Base-by-base conservation (phyloP, 805 yeast species). In the Wickerhamiella kazuoi region DNA sequence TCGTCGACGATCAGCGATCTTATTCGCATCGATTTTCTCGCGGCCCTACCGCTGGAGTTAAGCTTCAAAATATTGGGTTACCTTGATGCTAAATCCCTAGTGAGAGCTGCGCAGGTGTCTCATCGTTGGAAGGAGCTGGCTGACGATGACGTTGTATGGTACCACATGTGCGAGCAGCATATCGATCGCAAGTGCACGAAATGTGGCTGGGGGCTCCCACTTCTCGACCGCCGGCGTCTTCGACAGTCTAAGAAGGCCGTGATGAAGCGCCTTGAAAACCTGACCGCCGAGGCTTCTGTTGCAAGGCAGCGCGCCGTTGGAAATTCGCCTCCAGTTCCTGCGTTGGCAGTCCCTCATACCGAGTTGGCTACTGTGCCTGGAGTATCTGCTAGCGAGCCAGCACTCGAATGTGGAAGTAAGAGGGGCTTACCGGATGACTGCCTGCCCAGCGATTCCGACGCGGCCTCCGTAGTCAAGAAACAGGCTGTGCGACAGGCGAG, bases 171-270 rank as follows among this genome's bases (percentile, higher is more conserved):
- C 55, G 94, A 84, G 55, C 98, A 90, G 60, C 98, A 90, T 58
- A 90, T 90, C 40, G 98, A 90, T 60, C 69, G 93, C 44, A 90
- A 90, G 58, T 90, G 98, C 62, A 94, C 95, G 30, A 82, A 82
- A 53, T 90, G 98, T 62, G 98, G 98, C 14, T 90, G 98, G 98
- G 98, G 98, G 3, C 66, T 90, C 46, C 98, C 98, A 2, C 62
- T 90, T 43, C 71, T 90, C 73, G 94, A 84, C 52, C 82, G 84
- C 74, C 79, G 54, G 38, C 49, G 66, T 19, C 50, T 59, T 18
- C 47, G 57, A 20, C 57, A 55, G 35, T 46, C 57, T 36, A 50
- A 51, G 38, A 48, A 49, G 30, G 52, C 52, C 14, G 50, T 57
- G 8, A 50, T 52, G 42, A 38, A 40, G 39, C 51, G 61, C 4